Evolutionary conservation across 2,329 filamentous ascomycete genomes (phyloP), one percentile per base, ranked within the genome.

Genomic region (Atkinsonella hypoxylon): DNA sequence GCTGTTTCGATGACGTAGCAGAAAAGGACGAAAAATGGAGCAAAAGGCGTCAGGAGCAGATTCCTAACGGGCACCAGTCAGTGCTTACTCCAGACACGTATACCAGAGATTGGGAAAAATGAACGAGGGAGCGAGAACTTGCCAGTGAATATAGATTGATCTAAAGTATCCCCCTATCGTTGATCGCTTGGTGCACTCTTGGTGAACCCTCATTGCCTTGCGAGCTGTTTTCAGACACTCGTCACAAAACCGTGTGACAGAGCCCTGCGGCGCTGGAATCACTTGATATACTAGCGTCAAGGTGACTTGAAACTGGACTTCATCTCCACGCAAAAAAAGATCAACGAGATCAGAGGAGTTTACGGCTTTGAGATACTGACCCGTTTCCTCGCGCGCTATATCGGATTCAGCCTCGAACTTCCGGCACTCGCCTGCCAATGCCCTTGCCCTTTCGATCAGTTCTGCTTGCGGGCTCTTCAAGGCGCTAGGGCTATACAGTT

Each of bases 11-110:
- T 73, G 49, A 78, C 67, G 53, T 77, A 73, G 58, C 75, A 78
- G 61, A 82, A 81, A 26, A 81, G 65, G 26, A 80, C 74, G 50
- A 79, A 78, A 57, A 80, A 79, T 1, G 78, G 78, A 1, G 77
- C 74, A 57, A 82, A 81, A 0, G 78, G 79, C 2, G 74, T 73
- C 53, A 79, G 69, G 20, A 80, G 65, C 26, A 79, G 62, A n/a
- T 72, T 73, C 76, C 76, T 51, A 17, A 30, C n/a, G 15, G 42
- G 15, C 31, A 51, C 30, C 51, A 12, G 15, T 17, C 46, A 30
- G 42, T 48, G 17, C 12, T 11, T 13, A 26, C 26, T 26, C 7
- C 26, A 26, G 26, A 26, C 26, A 26, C 26, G 26, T 26, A 26
- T 26, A 26, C 26, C 26, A 26, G 26, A 6, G 1, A 6, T 12